phyloP scores from a whole-genome alignment of 768 basidiomycete species.

The Lactifluus piperatus region DNA sequence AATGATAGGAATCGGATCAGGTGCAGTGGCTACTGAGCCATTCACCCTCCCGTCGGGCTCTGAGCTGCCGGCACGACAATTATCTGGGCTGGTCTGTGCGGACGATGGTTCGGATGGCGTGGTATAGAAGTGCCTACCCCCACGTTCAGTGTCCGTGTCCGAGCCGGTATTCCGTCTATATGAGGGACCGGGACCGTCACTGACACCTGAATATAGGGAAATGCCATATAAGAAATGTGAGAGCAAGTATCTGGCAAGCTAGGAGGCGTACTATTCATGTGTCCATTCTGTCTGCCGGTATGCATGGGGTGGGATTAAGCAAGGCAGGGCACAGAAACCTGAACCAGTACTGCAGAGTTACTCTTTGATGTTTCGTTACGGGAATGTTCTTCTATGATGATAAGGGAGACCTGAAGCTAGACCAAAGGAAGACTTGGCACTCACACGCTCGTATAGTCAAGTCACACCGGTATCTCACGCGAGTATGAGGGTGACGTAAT shows the following conservation, averaged over 20 bases:
- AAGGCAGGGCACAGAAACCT: not conserved
- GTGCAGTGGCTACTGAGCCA: conserved; percentile 26
- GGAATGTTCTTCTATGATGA: not conserved
- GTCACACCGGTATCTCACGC: too few species aligned
- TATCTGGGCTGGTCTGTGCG: conserved; percentile 19
- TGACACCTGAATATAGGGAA: conserved; percentile 5
- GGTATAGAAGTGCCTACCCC: conserved; percentile 24
- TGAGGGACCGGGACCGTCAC: conserved; percentile 16
- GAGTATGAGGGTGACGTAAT: not conserved
- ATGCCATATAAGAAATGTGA: not conserved
- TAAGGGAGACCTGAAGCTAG: too few species aligned
- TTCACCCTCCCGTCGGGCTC: conserved; percentile 25
- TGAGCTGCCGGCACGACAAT: conserved; percentile 23
- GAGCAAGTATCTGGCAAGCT: not conserved
- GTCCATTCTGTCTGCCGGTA: conserved; percentile 10
- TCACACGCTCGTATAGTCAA: too few species aligned
- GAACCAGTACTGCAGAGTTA: not conserved
- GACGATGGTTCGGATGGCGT: conserved; percentile 27
- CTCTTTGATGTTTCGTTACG: not conserved
- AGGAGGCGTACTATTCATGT: conserved; percentile 5
- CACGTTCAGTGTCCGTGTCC: conserved; percentile 29
- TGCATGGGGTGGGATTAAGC: not conserved
- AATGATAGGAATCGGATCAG: conserved; percentile 47
- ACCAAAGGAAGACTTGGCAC: not conserved
- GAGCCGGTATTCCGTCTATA: conserved; percentile 19